phyloP scores from a whole-genome alignment of 202 grass and related monocot species.

The Zizania palustris region DNA sequence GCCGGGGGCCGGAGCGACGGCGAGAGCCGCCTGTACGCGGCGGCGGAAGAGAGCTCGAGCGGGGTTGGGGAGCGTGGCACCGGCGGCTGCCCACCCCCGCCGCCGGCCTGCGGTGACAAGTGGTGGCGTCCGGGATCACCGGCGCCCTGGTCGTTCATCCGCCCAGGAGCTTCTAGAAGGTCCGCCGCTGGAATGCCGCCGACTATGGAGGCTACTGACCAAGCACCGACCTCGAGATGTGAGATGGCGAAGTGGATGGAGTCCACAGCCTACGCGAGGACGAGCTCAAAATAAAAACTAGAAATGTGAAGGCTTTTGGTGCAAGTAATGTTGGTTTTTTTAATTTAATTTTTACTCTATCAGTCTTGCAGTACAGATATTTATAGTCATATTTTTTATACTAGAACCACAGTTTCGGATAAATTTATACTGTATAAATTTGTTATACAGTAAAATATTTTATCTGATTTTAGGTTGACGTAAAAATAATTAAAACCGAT shows the following conservation, averaged over 20 bases:
- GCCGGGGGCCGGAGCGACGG: constrained; percentile 54
- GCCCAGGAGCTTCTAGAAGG: neutral
- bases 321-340: constrained; percentile 12
- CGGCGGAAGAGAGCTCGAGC: constrained; percentile 40
- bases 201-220: neutral
- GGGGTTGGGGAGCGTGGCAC: constrained; percentile 52
- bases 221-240: constrained; percentile 26
- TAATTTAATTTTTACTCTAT: no score
- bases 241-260: constrained; percentile 25
- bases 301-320: neutral
- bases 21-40: constrained; percentile 48
- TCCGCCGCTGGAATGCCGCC: no score
- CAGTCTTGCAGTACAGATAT: no score
- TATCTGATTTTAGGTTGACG: no score
- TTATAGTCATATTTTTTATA: neutral
- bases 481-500: no score
- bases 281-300: no score
- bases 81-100: constrained; percentile 21
- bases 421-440: no score
- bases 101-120: constrained; percentile 33
- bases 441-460: no score
- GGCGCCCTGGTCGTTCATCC: constrained; percentile 41
- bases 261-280: constrained; percentile 7
- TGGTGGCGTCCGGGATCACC: constrained; percentile 34
- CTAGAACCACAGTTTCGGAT: no score